A percentile compares a stretch with the other conserved stretches of the same genome.
These are phyloP conservation scores for Aschersonia sp. DNA, from an alignment of 2,329 filamentous ascomycete genomes.

Conservation along the genomic window DNA sequence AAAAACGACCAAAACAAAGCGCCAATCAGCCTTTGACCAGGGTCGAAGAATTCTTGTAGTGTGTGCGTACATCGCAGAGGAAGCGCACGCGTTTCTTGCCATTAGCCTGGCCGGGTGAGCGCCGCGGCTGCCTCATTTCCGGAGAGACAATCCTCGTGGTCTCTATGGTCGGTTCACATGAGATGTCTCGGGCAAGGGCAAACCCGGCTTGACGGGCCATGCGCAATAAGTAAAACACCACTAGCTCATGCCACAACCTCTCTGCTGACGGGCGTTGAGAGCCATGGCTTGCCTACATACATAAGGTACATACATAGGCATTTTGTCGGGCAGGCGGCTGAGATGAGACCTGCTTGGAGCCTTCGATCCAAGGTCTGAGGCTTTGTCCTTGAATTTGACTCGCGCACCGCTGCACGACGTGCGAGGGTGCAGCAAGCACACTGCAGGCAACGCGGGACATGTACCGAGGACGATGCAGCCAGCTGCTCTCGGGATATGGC, in stretches of 20 bases:
- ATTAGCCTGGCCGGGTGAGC: neutral
- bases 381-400: neutral
- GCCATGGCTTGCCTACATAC: neutral
- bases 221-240: neutral
- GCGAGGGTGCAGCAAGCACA: neutral
- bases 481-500: neutral
- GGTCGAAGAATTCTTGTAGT: neutral
- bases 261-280: neutral
- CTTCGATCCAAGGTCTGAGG: neutral
- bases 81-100: too few species aligned
- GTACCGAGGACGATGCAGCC: too few species aligned
- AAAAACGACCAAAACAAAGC: neutral
- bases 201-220: neutral
- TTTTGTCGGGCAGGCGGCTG: neutral
- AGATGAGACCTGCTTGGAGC: neutral
- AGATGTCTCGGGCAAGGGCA: slow-evolving; percentile 7
- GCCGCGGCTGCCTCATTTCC: slow-evolving; percentile 1
- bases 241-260: neutral
- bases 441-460: too few species aligned
- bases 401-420: too few species aligned
- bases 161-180: slow-evolving; percentile 3
- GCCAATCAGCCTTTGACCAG: neutral
- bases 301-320: neutral
- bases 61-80: too few species aligned
- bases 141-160: slow-evolving; percentile 2